Percentiles rank a stretch among this genome's conserved stretches.
Conservation (phyloP, 2,329 filamentous ascomycete genomes). For the Lasiodiplodia gonubiensis region DNA sequence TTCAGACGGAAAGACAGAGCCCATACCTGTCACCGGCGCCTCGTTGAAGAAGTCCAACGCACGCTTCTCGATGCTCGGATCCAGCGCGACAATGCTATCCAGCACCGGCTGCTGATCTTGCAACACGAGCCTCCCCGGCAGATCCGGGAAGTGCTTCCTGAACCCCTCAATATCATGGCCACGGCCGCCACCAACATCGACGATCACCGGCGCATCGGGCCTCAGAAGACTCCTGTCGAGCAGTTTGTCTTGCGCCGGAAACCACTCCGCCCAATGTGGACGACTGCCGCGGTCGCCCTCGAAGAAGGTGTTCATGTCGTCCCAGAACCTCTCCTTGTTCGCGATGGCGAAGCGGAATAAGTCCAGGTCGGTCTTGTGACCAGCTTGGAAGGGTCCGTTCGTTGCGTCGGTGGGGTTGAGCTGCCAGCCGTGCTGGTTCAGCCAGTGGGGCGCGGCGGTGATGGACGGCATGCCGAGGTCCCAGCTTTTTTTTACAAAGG, state of each 20-base stretch:
- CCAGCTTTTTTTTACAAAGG: neutral
- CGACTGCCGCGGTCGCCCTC: neutral
- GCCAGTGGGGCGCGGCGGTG: neutral
- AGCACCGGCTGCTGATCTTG: neutral
- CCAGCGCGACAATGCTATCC: neutral
- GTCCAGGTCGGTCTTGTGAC: neutral
- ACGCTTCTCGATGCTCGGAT: neutral
- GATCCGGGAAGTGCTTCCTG: neutral
- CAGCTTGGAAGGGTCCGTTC: neutral
- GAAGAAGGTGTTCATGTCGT: neutral
- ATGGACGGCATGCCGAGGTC: neutral
- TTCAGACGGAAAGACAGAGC: neutral
- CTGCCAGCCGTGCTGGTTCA: neutral
- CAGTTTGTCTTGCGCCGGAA: neutral
- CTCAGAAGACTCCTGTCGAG: neutral
- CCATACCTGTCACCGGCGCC: neutral
- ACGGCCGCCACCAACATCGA: neutral
- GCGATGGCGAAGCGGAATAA: neutral
- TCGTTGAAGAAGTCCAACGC: neutral
- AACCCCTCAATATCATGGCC: neutral
- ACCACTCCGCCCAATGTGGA: neutral
- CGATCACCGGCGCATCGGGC: neutral
- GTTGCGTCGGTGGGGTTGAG: neutral
- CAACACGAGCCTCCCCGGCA: neutral
- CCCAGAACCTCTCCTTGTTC: neutral